Evolutionary conservation across 2,329 filamentous ascomycete species (phyloP).

Genomic region (Cladosporium sp.): DNA sequence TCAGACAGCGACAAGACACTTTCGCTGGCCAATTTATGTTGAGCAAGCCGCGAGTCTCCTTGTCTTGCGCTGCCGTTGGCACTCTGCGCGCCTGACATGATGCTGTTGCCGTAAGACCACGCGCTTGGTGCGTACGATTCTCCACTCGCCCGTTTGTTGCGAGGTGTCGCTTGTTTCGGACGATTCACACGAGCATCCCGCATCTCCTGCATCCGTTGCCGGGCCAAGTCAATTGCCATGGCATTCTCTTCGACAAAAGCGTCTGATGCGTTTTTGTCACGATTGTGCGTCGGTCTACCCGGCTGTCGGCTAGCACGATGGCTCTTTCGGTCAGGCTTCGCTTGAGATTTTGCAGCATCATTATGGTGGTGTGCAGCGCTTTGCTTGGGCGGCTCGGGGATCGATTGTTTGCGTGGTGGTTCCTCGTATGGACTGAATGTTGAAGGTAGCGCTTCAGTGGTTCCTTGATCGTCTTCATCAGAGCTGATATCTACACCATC

Average conservation of each 20-base stretch:
- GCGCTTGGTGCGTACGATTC: conserved; percentile 4
- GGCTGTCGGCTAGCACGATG: conserved; percentile 4
- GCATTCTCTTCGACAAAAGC: conserved; percentile 17
- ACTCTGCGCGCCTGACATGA: conserved; percentile 4
- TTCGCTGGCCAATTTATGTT: conserved; percentile 13
- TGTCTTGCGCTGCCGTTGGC: neutral
- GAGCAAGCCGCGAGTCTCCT: conserved; percentile 15
- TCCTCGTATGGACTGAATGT: conserved; percentile 15
- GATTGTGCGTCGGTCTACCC: neutral
- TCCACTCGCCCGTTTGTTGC: neutral
- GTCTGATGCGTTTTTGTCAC: conserved; percentile 12
- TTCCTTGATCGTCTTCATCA: conserved; percentile 22
- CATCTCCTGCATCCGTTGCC: conserved; percentile 16
- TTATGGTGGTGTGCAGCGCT: neutral
- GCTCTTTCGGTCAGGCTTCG: neutral
- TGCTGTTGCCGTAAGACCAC: conserved; percentile 1
- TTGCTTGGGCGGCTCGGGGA: neutral
- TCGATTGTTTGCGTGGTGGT: neutral
- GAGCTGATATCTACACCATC: conserved; percentile 38
- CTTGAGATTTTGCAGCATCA: neutral
- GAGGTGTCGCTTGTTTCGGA: neutral
- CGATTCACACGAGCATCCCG: neutral
- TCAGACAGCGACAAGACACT: conserved; percentile 21
- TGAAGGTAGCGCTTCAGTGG: conserved; percentile 17
- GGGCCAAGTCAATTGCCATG: conserved; percentile 16